Evolutionary conservation across 2,329 filamentous ascomycete genomes (phyloP).

Genomic region (Annulohypoxylon truncatum): DNA sequence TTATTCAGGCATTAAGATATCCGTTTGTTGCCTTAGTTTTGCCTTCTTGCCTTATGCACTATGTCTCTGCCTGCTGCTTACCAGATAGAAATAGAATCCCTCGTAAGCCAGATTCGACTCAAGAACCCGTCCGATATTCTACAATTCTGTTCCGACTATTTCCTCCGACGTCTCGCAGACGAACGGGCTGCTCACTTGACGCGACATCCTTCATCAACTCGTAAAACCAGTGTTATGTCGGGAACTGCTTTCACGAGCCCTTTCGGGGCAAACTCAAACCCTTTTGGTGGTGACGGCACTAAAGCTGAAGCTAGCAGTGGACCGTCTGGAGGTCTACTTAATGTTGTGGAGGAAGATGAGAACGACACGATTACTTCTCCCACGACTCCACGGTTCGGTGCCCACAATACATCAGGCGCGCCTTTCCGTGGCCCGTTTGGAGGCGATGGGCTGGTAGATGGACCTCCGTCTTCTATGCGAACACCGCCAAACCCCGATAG

Average conservation of each 20-base stretch:
- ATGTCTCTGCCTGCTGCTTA: conserved; percentile 67
- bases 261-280: conserved; percentile 75
- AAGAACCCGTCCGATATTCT: conserved; percentile 71
- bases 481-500: conserved; percentile 69
- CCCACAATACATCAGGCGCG: conserved; percentile 53
- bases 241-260: conserved; percentile 81
- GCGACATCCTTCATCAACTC: conserved; percentile 9
- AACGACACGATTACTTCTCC: conserved; percentile 80
- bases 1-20: conserved; percentile 19
- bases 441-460: conserved; percentile 59
- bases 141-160: conserved; percentile 78
- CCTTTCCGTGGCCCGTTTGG: conserved; percentile 66
- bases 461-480: conserved; percentile 59
- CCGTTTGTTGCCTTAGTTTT: conserved; percentile 12
- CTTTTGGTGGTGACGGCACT: conserved; percentile 71
- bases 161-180: conserved; percentile 71
- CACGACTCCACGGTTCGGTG: conserved; percentile 70
- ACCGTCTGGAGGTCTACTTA: conserved; percentile 57
- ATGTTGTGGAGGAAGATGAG: conserved; percentile 85
- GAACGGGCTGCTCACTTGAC: conserved; percentile 69
- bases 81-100: conserved; percentile 70
- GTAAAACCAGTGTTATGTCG: conserved; percentile 67
- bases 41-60: conserved; percentile 26
- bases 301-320: conserved; percentile 57
- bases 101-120: conserved; percentile 70